Percentiles rank a stretch among this genome's conserved stretches.
These are phyloP conservation scores for Xerocomellus intermedius DNA, from an alignment of 768 basidiomycete genomes.

Conservation along the genomic window DNA sequence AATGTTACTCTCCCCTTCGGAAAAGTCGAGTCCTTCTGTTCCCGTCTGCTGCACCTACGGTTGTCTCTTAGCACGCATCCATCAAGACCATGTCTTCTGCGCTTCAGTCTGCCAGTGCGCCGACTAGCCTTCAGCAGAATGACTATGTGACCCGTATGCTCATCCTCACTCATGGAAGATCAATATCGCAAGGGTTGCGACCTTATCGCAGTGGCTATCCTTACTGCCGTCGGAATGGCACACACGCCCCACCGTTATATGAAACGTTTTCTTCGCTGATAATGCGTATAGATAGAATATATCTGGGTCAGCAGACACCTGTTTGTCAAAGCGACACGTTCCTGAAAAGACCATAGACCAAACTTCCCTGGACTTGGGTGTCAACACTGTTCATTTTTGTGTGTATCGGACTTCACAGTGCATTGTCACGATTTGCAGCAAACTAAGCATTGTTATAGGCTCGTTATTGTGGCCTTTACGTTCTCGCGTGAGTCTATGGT, in stretches of 20 bases:
- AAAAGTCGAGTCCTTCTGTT: too few relatives aligned
- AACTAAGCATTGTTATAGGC: not conserved
- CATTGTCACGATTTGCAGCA: not conserved
- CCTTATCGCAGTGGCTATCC: not conserved
- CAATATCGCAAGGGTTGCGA: not conserved
- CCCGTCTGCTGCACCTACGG: too few relatives aligned
- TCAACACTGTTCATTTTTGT: conserved; percentile 11
- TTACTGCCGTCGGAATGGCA: not conserved
- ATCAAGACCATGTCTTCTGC: not conserved
- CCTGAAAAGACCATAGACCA: not conserved
- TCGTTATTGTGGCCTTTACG: conserved; percentile 5
- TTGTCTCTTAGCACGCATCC: not conserved
- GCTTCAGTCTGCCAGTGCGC: not conserved
- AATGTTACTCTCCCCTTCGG: too few relatives aligned
- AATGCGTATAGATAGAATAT: conserved; percentile 3
- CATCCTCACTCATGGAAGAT: not conserved
- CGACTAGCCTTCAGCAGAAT: not conserved
- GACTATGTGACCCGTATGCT: not conserved
- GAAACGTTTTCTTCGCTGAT: not conserved
- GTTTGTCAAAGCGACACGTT: not conserved
- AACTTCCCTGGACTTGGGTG: conserved; percentile 7
- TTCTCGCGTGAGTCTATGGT: not conserved
- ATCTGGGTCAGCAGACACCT: conserved; percentile 5
- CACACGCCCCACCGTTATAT: not conserved
- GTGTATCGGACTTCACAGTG: not conserved